Evolutionary conservation across 1,139 yeast genomes (phyloP).

Genomic region (Geotrichum candidum): DNA sequence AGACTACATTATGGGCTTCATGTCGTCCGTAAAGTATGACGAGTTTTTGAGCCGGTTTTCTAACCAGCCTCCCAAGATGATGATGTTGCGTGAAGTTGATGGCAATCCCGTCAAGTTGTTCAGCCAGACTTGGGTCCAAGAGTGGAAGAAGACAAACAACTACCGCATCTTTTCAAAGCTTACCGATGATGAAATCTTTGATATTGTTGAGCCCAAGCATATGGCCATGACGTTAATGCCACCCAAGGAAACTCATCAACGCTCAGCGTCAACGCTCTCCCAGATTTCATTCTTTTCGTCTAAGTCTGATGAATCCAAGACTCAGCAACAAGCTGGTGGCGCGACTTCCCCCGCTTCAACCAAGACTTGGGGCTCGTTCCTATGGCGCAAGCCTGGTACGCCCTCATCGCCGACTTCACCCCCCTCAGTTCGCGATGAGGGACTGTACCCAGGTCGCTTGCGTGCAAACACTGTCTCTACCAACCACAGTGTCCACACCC

Average conservation of each 20-base stretch:
- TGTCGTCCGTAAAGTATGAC: conserved; percentile 66
- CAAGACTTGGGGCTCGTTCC: conserved; percentile 13
- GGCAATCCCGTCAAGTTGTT: conserved; percentile 46
- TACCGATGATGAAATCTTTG: conserved; percentile 87
- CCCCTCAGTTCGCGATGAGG: conserved; percentile 1
- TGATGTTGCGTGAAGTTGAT: conserved; percentile 32
- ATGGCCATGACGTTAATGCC: conserved; percentile 28
- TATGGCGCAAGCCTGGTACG: conserved; percentile 10
- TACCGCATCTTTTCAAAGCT: conserved; percentile 60
- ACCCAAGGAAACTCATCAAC: conserved; percentile 4
- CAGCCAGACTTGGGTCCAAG: conserved; percentile 49
- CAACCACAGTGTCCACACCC: not conserved
- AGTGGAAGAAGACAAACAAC: conserved; percentile 65
- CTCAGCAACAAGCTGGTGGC: not conserved
- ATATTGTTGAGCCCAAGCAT: conserved; percentile 78
- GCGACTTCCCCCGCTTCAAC: not conserved
- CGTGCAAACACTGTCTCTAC: conserved; percentile 6
- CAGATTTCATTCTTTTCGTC: not conserved
- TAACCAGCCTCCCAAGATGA: conserved; percentile 34
- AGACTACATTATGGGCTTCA: conserved; percentile 72
- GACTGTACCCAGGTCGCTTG: not conserved
- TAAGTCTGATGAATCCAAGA: not conserved
- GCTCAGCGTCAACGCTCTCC: conserved; percentile 1
- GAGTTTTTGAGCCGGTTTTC: conserved; percentile 46
- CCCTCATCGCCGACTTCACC: not conserved